A percentile compares a stretch with the other conserved stretches of the same genome.
Evolutionary conservation across 108 stramenopile species (phyloP).

Genomic region (Aurantiochytrium sp.): DNA sequence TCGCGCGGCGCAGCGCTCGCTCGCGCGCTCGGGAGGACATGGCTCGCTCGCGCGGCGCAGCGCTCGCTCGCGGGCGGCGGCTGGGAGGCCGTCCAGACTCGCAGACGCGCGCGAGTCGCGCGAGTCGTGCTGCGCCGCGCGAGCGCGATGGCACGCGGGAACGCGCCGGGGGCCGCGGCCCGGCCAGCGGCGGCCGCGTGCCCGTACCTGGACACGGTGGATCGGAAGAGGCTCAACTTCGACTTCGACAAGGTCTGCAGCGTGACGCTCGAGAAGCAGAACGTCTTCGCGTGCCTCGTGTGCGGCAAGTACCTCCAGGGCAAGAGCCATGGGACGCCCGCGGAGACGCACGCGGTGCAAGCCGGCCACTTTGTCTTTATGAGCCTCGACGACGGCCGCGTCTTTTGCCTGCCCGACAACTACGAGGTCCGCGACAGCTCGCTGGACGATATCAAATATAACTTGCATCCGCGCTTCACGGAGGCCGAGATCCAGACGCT

Average conservation of each 20-base stretch:
- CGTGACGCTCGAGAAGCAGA: constrained; percentile 76
- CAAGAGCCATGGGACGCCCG: constrained; percentile 78
- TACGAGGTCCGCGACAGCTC: constrained; percentile 82
- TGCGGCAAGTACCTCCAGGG: constrained; percentile 98
- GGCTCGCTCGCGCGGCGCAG: too few species aligned
- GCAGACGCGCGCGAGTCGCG: too few species aligned
- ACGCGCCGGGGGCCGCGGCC: neutral
- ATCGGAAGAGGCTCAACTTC: constrained; percentile 86
- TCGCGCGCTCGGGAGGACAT: too few species aligned
- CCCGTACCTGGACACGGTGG: constrained; percentile 96
- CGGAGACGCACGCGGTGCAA: constrained; percentile 86
- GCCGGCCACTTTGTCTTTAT: constrained; percentile 87
- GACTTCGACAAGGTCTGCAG: constrained; percentile 77
- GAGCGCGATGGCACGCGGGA: too few species aligned
- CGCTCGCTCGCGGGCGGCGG: too few species aligned
- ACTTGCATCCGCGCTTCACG: constrained; percentile 75
- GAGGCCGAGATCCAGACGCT: constrained; percentile 62
- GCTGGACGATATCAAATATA: constrained; percentile 73
- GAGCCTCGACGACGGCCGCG: constrained; percentile 59
- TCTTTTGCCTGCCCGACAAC: constrained; percentile 56
- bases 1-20: too few species aligned
- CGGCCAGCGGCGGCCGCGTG: constrained; percentile 49
- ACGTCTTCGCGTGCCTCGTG: constrained; percentile 93
- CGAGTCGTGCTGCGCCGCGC: too few species aligned
- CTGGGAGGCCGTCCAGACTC: too few species aligned